Evolutionary conservation across 176 grass and related monocot species (phyloP).

Genomic region (Zoysia pacifica): DNA sequence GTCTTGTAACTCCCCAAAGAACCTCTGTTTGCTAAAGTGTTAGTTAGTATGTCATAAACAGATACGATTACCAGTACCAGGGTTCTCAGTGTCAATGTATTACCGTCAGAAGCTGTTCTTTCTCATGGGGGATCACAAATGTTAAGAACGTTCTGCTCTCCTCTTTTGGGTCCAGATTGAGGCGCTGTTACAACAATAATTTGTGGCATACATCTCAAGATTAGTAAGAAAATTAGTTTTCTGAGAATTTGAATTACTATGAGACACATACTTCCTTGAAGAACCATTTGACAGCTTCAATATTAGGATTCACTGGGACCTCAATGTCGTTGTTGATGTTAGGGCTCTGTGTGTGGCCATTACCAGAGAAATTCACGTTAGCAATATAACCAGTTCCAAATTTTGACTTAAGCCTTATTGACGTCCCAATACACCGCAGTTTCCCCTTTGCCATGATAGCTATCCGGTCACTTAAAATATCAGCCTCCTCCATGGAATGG

Average conservation of each 20-base stretch:
- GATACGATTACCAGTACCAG: background rate
- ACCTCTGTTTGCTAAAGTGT: slow-evolving; percentile 55
- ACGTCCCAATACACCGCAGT: slow-evolving; percentile 89
- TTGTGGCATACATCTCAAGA: slow-evolving; percentile 18
- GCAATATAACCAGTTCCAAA: slow-evolving; percentile 91
- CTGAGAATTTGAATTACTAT: slow-evolving; percentile 19
- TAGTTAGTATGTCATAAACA: slow-evolving; percentile 9
- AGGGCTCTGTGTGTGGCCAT: slow-evolving; percentile 51
- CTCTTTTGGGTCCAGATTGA: slow-evolving; percentile 79
- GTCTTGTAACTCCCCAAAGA: slow-evolving; percentile 87
- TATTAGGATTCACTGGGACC: slow-evolving; percentile 43
- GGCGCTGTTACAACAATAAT: slow-evolving; percentile 47
- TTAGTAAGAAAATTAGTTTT: background rate
- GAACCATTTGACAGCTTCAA: slow-evolving; percentile 74
- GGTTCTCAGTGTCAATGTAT: slow-evolving; percentile 35
- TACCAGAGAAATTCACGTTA: slow-evolving; percentile 84
- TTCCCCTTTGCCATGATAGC: slow-evolving; percentile 98
- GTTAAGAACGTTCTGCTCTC: slow-evolving; percentile 85
- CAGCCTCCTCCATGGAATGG: slow-evolving; percentile 98
- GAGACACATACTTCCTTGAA: slow-evolving; percentile 74
- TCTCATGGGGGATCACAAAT: slow-evolving; percentile 86
- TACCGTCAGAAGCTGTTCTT: slow-evolving; percentile 84
- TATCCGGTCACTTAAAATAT: slow-evolving; percentile 90
- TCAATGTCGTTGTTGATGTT: slow-evolving; percentile 31
- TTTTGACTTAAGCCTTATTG: slow-evolving; percentile 90